phyloP scores from a whole-genome alignment of 768 basidiomycete species.

The Lanmaoa rubissima region DNA sequence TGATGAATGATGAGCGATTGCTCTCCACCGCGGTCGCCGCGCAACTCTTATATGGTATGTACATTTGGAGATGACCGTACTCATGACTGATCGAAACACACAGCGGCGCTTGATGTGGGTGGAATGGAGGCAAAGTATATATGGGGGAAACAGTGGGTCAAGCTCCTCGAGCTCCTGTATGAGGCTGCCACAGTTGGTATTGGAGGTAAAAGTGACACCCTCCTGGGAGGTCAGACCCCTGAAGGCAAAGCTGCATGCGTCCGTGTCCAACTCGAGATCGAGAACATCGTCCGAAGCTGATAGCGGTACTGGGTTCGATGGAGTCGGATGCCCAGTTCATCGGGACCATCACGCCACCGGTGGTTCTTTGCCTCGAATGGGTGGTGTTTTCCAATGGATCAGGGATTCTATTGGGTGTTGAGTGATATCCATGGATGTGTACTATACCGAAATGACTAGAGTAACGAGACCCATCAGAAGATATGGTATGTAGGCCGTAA shows the following conservation, averaged over 20 bases:
- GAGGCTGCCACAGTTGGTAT: constrained; percentile 59
- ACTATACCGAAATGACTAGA: constrained; percentile 2
- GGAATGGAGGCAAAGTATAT: constrained; percentile 56
- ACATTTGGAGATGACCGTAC: background rate
- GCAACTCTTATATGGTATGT: constrained; percentile 62
- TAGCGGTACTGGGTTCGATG: constrained; percentile 14
- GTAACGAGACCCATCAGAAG: constrained; percentile 4
- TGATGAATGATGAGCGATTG: constrained; percentile 51
- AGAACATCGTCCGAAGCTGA: constrained; percentile 49
- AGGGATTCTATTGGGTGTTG: constrained; percentile 11
- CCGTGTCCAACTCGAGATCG: constrained; percentile 63
- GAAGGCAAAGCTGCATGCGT: constrained; percentile 65
- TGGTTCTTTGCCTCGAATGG: constrained; percentile 6
- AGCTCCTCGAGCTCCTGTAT: constrained; percentile 65
- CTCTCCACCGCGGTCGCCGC: constrained; percentile 60
- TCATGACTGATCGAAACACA: constrained; percentile 12
- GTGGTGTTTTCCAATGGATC: constrained; percentile 1
- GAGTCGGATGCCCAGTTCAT: background rate
- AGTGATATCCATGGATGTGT: constrained; percentile 13
- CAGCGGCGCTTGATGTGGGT: constrained; percentile 72
- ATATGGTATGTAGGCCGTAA: constrained; percentile 13
- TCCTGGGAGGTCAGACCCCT: constrained; percentile 58
- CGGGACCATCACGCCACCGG: constrained; percentile 15
- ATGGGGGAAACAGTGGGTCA: constrained; percentile 81
- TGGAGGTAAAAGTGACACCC: constrained; percentile 29